Conservation (phyloP, 2,329 filamentous ascomycete species). For the Ilyonectria destructans region DNA sequence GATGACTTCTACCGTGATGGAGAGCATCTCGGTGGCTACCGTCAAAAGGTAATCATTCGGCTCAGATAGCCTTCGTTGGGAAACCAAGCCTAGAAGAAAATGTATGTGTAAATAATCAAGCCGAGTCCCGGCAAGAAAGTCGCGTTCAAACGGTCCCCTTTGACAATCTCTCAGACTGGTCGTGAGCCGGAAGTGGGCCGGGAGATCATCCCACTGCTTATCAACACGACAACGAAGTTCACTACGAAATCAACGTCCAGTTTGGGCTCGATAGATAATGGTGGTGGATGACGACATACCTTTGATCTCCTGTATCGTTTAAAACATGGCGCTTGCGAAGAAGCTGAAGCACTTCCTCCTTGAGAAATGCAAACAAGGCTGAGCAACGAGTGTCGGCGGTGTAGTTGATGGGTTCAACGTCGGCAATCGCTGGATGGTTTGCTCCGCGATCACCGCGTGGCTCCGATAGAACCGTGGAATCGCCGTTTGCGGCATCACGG, state of each 20-base stretch:
- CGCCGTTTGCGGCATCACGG: neutral
- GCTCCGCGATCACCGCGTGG: no score
- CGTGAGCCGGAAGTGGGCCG: slow-evolving; percentile 25
- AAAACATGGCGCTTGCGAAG: slow-evolving; percentile 11
- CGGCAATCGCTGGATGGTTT: no score
- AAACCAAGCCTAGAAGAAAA: slow-evolving; percentile 29
- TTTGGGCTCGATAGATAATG: no score
- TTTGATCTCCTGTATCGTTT: slow-evolving; percentile 3
- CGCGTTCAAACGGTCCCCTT: slow-evolving; percentile 16
- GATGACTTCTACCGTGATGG: slow-evolving; percentile 32
- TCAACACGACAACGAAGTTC: slow-evolving; percentile 13
- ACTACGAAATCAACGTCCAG: neutral
- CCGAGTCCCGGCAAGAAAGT: slow-evolving; percentile 32
- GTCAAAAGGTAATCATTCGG: slow-evolving; percentile 24
- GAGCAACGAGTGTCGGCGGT: slow-evolving; percentile 36
- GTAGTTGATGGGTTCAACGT: slow-evolving; percentile 26
- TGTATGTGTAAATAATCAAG: slow-evolving; percentile 36
- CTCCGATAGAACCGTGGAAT: neutral
- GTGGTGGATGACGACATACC: neutral
- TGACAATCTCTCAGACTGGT: slow-evolving; percentile 29
- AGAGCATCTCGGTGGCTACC: slow-evolving; percentile 34
- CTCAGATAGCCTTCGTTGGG: slow-evolving; percentile 17
- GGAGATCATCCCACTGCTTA: slow-evolving; percentile 32
- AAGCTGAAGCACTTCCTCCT: slow-evolving; percentile 35
- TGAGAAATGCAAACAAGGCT: slow-evolving; percentile 28